Evolutionary conservation across 208 protist species (phyloP).

Genomic region (Leishmania turanica): DNA sequence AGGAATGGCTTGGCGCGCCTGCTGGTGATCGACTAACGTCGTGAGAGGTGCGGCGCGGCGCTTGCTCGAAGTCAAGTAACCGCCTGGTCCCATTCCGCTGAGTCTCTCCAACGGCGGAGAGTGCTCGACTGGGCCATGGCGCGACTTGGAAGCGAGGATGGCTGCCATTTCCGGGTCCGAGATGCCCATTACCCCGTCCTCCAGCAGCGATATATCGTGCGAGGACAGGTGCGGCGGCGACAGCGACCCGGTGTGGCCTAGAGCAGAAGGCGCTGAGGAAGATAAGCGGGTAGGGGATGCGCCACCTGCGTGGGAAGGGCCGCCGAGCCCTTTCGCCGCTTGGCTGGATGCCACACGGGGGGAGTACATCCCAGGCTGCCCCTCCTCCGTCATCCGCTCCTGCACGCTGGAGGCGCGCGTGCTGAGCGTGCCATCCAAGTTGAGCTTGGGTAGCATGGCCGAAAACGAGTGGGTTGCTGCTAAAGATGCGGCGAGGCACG

Average conservation of each 20-base stretch:
- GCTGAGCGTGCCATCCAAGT: constrained; percentile 53
- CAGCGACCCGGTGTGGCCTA: constrained; percentile 5
- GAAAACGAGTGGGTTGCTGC: background rate
- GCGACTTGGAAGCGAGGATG: constrained; percentile 36
- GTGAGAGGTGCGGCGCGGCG: constrained; percentile 38
- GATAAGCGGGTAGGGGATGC: background rate
- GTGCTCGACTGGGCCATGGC: constrained; percentile 21
- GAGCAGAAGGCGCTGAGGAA: background rate
- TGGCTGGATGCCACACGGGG: constrained; percentile 36
- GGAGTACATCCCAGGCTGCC: constrained; percentile 50
- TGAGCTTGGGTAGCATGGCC: constrained; percentile 41
- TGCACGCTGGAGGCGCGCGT: constrained; percentile 45
- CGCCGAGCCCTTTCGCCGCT: background rate
- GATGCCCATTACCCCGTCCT: constrained; percentile 36
- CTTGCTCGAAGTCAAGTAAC: constrained; percentile 14
- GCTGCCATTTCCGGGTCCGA: constrained; percentile 38
- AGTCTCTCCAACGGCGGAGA: constrained; percentile 24
- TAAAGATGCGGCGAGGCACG: background rate
- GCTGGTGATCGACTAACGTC: constrained; percentile 70
- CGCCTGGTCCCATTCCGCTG: constrained; percentile 7
- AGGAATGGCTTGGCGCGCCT: constrained; percentile 39
- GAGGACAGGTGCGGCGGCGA: constrained; percentile 25
- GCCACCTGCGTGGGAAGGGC: background rate
- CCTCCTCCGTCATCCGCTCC: constrained; percentile 41
- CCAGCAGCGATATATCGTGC: constrained; percentile 25